Conservation (phyloP, 2,329 filamentous ascomycete species). For the Alternaria postmessia region DNA sequence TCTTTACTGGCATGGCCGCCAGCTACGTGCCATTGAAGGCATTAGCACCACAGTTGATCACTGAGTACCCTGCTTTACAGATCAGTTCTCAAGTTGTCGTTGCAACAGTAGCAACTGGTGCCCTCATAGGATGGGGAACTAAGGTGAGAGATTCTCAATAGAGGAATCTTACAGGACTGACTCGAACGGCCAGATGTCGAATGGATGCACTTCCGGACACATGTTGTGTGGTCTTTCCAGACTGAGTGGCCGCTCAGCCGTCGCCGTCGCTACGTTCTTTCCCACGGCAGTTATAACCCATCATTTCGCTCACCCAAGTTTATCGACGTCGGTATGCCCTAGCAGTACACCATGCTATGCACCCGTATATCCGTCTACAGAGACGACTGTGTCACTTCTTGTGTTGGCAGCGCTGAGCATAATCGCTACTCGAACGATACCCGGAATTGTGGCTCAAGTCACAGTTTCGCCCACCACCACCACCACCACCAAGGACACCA, state of each 20-base stretch:
- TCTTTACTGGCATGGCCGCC: constrained; percentile 57
- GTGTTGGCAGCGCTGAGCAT: constrained; percentile 46
- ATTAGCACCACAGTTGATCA: constrained; percentile 56
- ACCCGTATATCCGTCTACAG: constrained; percentile 52
- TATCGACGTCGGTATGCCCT: constrained; percentile 52
- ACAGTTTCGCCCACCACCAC: background rate
- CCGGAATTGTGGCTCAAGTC: constrained; percentile 27
- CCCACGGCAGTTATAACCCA: constrained; percentile 43
- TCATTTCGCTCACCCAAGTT: constrained; percentile 52
- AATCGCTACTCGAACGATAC: constrained; percentile 31
- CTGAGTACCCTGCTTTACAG: constrained; percentile 51
- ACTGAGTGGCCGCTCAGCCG: constrained; percentile 58
- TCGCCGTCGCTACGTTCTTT: constrained; percentile 53
- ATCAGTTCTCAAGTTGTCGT: constrained; percentile 47
- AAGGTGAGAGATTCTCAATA: constrained; percentile 51
- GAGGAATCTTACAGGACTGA: constrained; percentile 12
- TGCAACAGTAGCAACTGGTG: constrained; percentile 53
- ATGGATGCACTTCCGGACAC: constrained; percentile 64
- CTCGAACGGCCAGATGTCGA: constrained; percentile 31
- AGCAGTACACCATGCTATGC: constrained; percentile 56
- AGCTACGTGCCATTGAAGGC: constrained; percentile 55
- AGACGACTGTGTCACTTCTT: constrained; percentile 42
- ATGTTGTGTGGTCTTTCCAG: constrained; percentile 63
- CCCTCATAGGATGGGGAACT: constrained; percentile 61
- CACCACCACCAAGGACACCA: constrained; percentile 3